Conservation (phyloP, 2,329 filamentous ascomycete species). For the Metarhizium brunneum region DNA sequence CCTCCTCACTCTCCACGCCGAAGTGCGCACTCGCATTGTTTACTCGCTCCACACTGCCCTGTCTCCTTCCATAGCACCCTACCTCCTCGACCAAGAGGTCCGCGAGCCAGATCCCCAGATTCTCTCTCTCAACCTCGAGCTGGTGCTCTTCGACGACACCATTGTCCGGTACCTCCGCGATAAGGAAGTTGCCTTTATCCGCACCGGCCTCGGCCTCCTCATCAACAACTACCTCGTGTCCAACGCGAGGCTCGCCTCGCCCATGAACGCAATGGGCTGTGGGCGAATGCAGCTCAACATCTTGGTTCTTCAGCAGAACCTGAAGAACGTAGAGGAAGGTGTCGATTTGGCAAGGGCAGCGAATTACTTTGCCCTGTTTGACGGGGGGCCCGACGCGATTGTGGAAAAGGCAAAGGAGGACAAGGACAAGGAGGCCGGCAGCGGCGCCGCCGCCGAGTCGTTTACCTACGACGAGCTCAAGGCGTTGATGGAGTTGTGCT, state of each 20-base stretch:
- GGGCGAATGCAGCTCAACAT: slow-evolving; percentile 91
- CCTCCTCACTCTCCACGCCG: slow-evolving; percentile 78
- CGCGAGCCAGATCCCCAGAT: slow-evolving; percentile 72
- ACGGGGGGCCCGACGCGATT: slow-evolving; percentile 54
- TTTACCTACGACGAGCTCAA: slow-evolving; percentile 61
- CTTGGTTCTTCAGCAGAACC: slow-evolving; percentile 87
- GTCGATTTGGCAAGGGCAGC: slow-evolving; percentile 55
- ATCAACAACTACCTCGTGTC: slow-evolving; percentile 72
- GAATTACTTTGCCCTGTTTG: slow-evolving; percentile 62
- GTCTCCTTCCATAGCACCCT: slow-evolving; percentile 51
- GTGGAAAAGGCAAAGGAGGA: slow-evolving; percentile 50
- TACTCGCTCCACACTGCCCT: slow-evolving; percentile 61
- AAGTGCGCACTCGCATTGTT: slow-evolving; percentile 77
- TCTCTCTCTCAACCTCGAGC: slow-evolving; percentile 70
- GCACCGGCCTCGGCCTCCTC: slow-evolving; percentile 64
- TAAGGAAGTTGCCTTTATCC: slow-evolving; percentile 65
- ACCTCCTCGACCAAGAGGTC: slow-evolving; percentile 61
- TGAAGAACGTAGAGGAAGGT: slow-evolving; percentile 79
- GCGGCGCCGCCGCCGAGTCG: slow-evolving; percentile 19
- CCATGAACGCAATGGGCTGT: slow-evolving; percentile 78
- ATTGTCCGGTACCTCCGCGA: slow-evolving; percentile 62
- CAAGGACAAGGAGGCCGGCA: slow-evolving; percentile 23
- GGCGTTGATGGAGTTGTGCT: slow-evolving; percentile 56
- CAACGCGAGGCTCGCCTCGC: slow-evolving; percentile 59
- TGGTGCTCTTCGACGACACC: slow-evolving; percentile 83